Conservation (phyloP, 1,284 basidiomycete genomes). For the Cryptococcus sp. region DNA sequence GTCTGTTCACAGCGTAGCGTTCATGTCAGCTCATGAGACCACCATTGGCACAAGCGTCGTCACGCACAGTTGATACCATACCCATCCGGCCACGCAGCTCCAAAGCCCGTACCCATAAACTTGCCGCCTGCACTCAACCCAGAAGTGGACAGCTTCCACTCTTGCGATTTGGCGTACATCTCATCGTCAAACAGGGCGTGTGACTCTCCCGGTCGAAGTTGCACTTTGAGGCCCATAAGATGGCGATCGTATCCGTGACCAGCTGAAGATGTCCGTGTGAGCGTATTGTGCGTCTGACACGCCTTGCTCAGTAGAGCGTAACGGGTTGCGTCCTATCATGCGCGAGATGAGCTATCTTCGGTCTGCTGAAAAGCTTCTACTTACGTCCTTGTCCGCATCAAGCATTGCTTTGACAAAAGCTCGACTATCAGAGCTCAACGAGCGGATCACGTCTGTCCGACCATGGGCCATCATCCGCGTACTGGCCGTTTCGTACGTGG, state of each 20-base stretch:
- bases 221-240: slow-evolving; percentile 77
- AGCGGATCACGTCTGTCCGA: slow-evolving; percentile 88
- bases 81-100: slow-evolving; percentile 74
- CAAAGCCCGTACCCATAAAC: slow-evolving; percentile 91
- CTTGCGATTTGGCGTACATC: slow-evolving; percentile 72
- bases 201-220: slow-evolving; percentile 59
- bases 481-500: slow-evolving; percentile 93
- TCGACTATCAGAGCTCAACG: slow-evolving; percentile 73
- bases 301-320: slow-evolving; percentile 67
- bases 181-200: slow-evolving; percentile 72
- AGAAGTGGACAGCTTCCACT: slow-evolving; percentile 91
- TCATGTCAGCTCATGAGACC: background rate
- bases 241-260: slow-evolving; percentile 91
- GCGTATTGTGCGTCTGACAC: slow-evolving; percentile 68
- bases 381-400: slow-evolving; percentile 59
- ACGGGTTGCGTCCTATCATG: slow-evolving; percentile 56
- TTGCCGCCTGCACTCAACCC: slow-evolving; percentile 82
- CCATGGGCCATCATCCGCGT: slow-evolving; percentile 90
- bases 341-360: background rate
- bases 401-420: slow-evolving; percentile 77
- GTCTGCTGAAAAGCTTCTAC: slow-evolving; percentile 2
- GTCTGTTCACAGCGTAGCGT: slow-evolving; percentile 59
- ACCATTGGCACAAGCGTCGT: background rate
- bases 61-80: slow-evolving; percentile 88
- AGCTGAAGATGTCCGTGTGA: slow-evolving; percentile 76